Conservation (phyloP, 2,329 filamentous ascomycete genomes). For the Claviceps sp. region DNA sequence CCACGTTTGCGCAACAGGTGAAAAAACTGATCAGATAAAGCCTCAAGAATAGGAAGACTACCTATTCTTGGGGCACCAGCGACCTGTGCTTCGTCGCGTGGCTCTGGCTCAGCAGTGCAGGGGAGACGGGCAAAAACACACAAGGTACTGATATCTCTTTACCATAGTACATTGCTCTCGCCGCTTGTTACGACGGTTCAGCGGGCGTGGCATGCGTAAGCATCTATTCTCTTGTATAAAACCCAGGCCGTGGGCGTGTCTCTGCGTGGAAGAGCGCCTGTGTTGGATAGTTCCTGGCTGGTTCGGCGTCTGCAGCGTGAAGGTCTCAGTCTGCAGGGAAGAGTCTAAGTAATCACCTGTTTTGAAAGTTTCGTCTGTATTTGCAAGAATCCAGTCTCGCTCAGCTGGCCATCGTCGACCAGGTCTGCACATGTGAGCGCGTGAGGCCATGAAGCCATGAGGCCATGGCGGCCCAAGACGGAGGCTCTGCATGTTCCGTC, state of each 20-base stretch:
- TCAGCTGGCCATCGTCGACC: neutral
- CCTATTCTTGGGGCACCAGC: neutral
- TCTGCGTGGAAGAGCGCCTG: constrained; percentile 2
- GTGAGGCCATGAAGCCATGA: neutral
- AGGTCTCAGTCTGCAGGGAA: neutral
- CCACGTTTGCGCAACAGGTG: neutral
- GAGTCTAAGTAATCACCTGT: neutral
- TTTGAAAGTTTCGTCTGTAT: neutral
- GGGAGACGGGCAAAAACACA: constrained; percentile 2
- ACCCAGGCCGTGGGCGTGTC: neutral
- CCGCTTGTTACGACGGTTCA: constrained; percentile 1
- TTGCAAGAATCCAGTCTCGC: neutral
- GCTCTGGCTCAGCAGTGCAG: constrained; percentile 4
- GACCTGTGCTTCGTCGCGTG: constrained; percentile 5
- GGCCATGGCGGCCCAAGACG: neutral
- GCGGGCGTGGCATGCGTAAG: neutral
- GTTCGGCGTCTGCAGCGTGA: neutral
- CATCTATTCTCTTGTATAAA: neutral
- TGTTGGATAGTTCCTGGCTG: constrained; percentile 2
- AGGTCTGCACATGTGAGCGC: neutral
- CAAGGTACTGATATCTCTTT: constrained; percentile 2
- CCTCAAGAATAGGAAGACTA: constrained; percentile 2
- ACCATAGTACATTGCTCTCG: constrained; percentile 5
- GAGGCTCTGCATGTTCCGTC: neutral
- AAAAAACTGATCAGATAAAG: neutral